Evolutionary conservation across 2,329 filamentous ascomycete species (phyloP), one percentile per base, ranked within the genome.

Genomic region (Aspergillus hiratsukae): DNA sequence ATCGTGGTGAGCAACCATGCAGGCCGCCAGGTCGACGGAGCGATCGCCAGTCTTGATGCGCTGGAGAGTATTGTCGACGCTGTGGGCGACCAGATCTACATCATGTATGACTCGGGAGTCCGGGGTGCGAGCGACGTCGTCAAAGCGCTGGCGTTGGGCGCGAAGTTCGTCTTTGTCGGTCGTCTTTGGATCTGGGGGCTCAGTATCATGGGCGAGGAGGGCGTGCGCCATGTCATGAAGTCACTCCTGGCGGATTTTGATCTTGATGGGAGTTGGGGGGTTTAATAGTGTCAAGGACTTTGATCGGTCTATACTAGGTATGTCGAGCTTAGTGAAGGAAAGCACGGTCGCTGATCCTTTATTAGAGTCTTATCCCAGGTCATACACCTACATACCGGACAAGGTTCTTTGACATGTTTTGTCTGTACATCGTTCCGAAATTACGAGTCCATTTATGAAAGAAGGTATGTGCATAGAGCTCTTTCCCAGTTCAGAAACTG

Each of bases 1-100:
- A 87, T 91, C 49, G 80, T 90, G 1, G 76, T 90, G 1, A 83
- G 80, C 14, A 91, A 91, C 62, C 88, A 91, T 67, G 88, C 87
- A 1, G 87, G 87, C 0, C 72, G 87, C 21, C 83, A 87, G 69
- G 81, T 86, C 2, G 84, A 86, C 61, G 83, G 83, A 0, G 83
- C 83, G 2, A 75, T 83, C 55, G 83, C 79, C 11, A 83, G 79
- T 64, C 68, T 87, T 51, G 84, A 87, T 66, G 82, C 82, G 1
- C 63, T 86, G 60, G 82, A 86, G 72, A 80, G 79, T 56, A 86
- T 87, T 55, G 79, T 78, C 1, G 72, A 70, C 71, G 79, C 79
- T 14, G 78, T 83, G 14, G 80, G 80, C 0, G 75, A 80, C 58
- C 73, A 76, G 53, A 75, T 70, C 3, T 78, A 82, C 63, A 76